phyloP scores from a whole-genome alignment of 2,329 filamentous ascomycete species.

The Ascochyta koolunga region DNA sequence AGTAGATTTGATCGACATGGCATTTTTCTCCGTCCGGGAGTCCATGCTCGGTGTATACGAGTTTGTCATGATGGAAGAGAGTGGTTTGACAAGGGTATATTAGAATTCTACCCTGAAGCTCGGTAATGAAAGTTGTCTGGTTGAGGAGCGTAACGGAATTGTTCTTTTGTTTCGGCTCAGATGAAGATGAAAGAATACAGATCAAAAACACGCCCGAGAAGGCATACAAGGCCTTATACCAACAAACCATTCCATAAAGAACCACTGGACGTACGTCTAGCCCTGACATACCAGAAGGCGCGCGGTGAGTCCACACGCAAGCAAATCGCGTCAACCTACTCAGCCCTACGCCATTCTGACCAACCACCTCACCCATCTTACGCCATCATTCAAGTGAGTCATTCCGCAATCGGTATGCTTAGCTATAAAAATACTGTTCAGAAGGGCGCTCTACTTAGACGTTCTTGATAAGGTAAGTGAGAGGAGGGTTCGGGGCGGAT shows the following conservation, averaged over 20 bases:
- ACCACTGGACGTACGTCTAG: not conserved
- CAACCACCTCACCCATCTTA: not conserved
- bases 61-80: conserved; percentile 3
- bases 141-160: not conserved
- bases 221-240: not conserved
- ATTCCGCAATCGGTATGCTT: not conserved
- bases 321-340: not conserved
- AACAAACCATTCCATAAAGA: not conserved
- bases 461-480: conserved; percentile 3
- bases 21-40: conserved; percentile 13
- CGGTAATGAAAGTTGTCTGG: not conserved
- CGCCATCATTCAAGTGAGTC: not conserved
- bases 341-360: not conserved
- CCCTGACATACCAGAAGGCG: not conserved
- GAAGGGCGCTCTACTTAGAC: conserved; percentile 1
- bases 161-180: no score
- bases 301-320: not conserved
- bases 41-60: conserved; percentile 1
- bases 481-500: not conserved
- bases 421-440: not conserved
- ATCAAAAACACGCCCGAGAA: not conserved
- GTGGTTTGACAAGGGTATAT: no score
- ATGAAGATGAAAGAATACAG: not conserved
- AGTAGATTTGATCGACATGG: conserved; percentile 27
- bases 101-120: not conserved